These are phyloP conservation scores for Yarrowia deformans DNA, from an alignment of 805 yeast genomes.

Conservation along the genomic window DNA sequence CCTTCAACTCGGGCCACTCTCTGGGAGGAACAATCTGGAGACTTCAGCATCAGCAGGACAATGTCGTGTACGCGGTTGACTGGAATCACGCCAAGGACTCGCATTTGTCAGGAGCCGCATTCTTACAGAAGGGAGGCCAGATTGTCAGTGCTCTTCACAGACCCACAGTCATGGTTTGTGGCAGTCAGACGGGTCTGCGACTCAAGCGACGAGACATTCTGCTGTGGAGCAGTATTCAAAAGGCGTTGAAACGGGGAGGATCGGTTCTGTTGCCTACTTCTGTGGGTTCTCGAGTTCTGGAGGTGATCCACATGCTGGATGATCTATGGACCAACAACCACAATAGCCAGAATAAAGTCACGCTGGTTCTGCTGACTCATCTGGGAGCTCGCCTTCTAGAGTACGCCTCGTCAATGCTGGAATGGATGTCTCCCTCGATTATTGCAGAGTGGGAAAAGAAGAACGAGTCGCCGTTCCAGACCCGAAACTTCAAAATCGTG, in stretches of 20 bases:
- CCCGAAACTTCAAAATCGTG: conserved; percentile 63
- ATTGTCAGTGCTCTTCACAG: conserved; percentile 65
- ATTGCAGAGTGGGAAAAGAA: conserved; percentile 82
- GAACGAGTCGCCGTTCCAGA: conserved; percentile 82
- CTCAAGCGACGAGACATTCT: conserved; percentile 70
- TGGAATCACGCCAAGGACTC: conserved; percentile 96
- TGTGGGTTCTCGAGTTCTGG: conserved; percentile 80
- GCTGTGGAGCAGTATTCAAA: conserved; percentile 67
- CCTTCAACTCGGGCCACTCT: conserved; percentile 90
- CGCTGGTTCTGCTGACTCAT: conserved; percentile 77
- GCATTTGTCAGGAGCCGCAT: conserved; percentile 75
- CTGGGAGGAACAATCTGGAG: conserved; percentile 95
- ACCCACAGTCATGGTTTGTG: conserved; percentile 84
- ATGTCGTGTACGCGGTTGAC: conserved; percentile 83
- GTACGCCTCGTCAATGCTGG: conserved; percentile 87
- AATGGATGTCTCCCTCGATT: conserved; percentile 94
- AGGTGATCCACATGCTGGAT: conserved; percentile 76
- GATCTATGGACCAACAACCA: conserved; percentile 59
- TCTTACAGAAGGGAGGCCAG: conserved; percentile 60
- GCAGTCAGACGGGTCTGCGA: conserved; percentile 61
- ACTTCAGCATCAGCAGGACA: conserved; percentile 73
- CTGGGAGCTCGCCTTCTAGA: conserved; percentile 79
- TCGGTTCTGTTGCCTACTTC: conserved; percentile 84
- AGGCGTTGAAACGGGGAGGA: conserved; percentile 75
- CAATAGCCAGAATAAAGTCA: conserved; percentile 52